These are phyloP conservation scores for Termitomyces sp. DNA, from an alignment of 768 basidiomycete genomes.

Conservation along the genomic window DNA sequence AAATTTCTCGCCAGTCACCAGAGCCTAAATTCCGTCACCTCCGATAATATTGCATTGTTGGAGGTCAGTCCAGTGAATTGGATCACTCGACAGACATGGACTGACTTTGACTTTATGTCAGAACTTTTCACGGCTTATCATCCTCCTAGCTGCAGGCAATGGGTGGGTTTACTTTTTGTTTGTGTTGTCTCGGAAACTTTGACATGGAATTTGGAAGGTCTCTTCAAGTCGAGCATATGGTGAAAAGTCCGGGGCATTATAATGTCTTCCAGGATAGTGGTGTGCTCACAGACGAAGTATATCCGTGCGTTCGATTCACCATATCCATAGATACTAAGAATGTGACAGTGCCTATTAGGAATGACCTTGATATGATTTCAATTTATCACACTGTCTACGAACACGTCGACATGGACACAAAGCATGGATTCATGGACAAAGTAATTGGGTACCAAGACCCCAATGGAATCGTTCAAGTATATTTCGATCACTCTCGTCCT, in stretches of 20 bases:
- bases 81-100: neutral
- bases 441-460: neutral
- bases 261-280: neutral
- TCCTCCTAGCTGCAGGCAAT: neutral
- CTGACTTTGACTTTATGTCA: neutral
- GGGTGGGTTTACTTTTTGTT: neutral
- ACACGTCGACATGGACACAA: neutral
- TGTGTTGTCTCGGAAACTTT: no score
- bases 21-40: neutral
- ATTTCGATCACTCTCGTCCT: neutral
- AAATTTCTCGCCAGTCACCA: neutral
- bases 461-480: neutral
- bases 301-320: neutral
- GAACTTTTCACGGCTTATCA: neutral
- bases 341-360: neutral
- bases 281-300: neutral
- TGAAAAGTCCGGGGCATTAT: neutral
- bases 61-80: neutral
- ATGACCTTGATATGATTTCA: neutral
- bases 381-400: neutral
- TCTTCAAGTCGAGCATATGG: neutral
- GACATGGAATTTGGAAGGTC: neutral
- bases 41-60: neutral
- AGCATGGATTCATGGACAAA: neutral
- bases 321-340: neutral